Evolutionary conservation across 2,329 filamentous ascomycete species (phyloP).

Genomic region (Didymella segeticola): DNA sequence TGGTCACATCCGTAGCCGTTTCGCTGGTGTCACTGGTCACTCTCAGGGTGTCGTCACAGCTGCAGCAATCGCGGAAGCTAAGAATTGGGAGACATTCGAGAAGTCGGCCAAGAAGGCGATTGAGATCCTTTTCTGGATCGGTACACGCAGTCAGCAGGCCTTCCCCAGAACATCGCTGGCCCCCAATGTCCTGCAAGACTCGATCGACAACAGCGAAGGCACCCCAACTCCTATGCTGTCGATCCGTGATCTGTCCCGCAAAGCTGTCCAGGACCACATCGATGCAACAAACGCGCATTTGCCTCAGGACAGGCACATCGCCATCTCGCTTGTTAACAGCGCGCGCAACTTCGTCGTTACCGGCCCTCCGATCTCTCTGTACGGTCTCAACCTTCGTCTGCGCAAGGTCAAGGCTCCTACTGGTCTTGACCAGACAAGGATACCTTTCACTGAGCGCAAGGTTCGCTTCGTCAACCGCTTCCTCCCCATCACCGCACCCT

Average conservation of each 20-base stretch:
- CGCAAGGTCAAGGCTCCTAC: slow-evolving; percentile 97
- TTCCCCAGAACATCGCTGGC: slow-evolving; percentile 95
- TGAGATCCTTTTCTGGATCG: slow-evolving; percentile 98
- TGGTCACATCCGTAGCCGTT: slow-evolving; percentile 81
- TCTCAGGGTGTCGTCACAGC: slow-evolving; percentile 96
- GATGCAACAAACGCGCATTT: slow-evolving; percentile 97
- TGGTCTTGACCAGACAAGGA: slow-evolving; percentile 92
- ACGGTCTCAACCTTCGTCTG: slow-evolving; percentile 92
- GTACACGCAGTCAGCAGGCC: slow-evolving; percentile 93
- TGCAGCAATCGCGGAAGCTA: slow-evolving; percentile 86
- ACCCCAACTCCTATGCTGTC: slow-evolving; percentile 96
- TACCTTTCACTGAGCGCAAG: slow-evolving; percentile 95
- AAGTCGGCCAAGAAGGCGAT: slow-evolving; percentile 80
- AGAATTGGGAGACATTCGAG: slow-evolving; percentile 91
- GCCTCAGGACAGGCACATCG: slow-evolving; percentile 89
- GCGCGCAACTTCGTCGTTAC: slow-evolving; percentile 96
- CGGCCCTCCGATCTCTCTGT: slow-evolving; percentile 92
- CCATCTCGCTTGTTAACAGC: slow-evolving; percentile 95
- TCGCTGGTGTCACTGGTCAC: slow-evolving; percentile 91
- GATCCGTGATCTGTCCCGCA: slow-evolving; percentile 87
- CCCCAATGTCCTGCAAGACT: slow-evolving; percentile 89
- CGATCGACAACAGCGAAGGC: slow-evolving; percentile 93
- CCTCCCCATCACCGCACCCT: slow-evolving; percentile 94
- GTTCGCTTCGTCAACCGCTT: slow-evolving; percentile 96
- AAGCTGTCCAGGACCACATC: slow-evolving; percentile 94